phyloP scores from a whole-genome alignment of 176 grass and related monocot species.

The Neostapfia colusana region DNA sequence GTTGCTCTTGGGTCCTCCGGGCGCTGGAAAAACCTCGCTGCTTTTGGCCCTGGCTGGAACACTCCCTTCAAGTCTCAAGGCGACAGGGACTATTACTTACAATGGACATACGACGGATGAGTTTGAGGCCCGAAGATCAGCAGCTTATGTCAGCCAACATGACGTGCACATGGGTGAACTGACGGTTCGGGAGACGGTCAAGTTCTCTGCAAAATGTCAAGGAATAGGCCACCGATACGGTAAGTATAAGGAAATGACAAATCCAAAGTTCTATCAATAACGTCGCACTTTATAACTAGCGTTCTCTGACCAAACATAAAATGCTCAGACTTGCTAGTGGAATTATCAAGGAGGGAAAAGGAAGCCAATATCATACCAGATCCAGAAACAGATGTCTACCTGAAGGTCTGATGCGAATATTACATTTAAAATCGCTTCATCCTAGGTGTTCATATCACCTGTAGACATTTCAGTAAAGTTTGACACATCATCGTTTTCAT shows the following conservation, averaged over 20 bases:
- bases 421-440: neutral
- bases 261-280: neutral
- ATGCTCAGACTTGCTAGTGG: slow-evolving; percentile 56
- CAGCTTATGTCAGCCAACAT: slow-evolving; percentile 76
- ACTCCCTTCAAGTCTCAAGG: slow-evolving; percentile 52
- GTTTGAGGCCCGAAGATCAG: slow-evolving; percentile 67
- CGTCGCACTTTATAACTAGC: slow-evolving; percentile 2
- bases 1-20: slow-evolving; percentile 74
- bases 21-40: slow-evolving; percentile 69
- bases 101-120: slow-evolving; percentile 68
- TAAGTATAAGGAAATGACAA: slow-evolving; percentile 22
- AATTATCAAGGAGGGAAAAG: slow-evolving; percentile 81
- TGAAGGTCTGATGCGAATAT: slow-evolving; percentile 57
- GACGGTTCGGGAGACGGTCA: slow-evolving; percentile 69
- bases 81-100: slow-evolving; percentile 51
- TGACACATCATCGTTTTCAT: neutral
- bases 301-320: neutral
- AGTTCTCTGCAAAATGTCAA: slow-evolving; percentile 79
- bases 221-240: slow-evolving; percentile 61
- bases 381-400: slow-evolving; percentile 72
- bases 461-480: neutral
- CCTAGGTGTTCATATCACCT: neutral
- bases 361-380: slow-evolving; percentile 71
- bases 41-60: slow-evolving; percentile 71
- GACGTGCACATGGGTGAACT: slow-evolving; percentile 74